Base-by-base conservation (phyloP, 345 rosid genomes). In the Erodium maritimum region DNA sequence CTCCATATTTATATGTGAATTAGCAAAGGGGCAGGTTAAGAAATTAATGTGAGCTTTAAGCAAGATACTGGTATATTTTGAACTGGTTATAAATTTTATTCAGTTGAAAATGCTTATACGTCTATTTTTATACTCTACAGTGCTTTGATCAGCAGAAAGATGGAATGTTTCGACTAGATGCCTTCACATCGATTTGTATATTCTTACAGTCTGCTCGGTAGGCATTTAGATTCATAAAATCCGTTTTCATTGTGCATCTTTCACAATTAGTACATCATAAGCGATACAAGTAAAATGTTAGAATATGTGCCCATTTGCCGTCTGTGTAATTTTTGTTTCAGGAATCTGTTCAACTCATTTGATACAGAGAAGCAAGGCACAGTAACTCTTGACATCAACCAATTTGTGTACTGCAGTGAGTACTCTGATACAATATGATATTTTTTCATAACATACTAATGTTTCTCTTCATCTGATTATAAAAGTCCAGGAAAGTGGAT, bases 291-390 rank as follows among this genome's bases (percentile, higher is more conserved):
- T n/a, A n/a, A 37, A 37, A 37, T 37, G 46, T 3, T 37, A 5
- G 46, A 12, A 37, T 37, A 12, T 37, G 13, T 37, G 6, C 2
- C 13, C 13, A 37, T 1, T 6, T 37, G 46, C 46, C 1, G 46
- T 12, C 46, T 12, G 10, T 37, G 10, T 37, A 12, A 53, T 62
- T n/a, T 34, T 34, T 33, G 33, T 53, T 59, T 61, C 82, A 82
- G 86, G 78, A 85, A 85, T 67, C 71, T 82, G 17, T 85, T 82
- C 56, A 72, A 70, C 62, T 80, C 88, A 21, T 85, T 85, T 50
- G 91, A 85, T 72, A 82, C 85, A 48, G 74, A 83, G 23, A 85
- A 78, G 75, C 84, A 85, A 72, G 91, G 88, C 65, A 80, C 86
- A 66, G 59, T 85, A 17, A 75, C 77, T 52, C 86, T 85, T 42